Evolutionary conservation across 139 green algal species (phyloP).

Genomic region (Tetraselmis striata): DNA sequence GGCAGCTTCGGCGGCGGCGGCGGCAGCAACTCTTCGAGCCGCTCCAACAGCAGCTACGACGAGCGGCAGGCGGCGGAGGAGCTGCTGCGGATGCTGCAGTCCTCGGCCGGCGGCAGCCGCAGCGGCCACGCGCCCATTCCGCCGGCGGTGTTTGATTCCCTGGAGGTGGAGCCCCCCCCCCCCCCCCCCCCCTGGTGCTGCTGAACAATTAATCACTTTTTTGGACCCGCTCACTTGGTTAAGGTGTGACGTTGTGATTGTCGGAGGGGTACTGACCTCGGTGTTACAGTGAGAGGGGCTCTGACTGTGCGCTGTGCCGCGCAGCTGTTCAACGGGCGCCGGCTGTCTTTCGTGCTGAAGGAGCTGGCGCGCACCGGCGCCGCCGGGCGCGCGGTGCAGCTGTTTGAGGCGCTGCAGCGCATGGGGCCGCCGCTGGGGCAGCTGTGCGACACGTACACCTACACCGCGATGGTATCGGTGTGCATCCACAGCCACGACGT

Average conservation of each 20-base stretch:
- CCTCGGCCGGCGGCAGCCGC: no score
- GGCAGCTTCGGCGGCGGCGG: not conserved
- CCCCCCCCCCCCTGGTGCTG: not conserved
- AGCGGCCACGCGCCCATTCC: not conserved
- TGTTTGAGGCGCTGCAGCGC: constrained; percentile 64
- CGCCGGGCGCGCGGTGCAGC: constrained; percentile 43
- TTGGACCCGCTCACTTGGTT: not conserved
- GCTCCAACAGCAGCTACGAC: not conserved
- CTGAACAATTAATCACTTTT: not conserved
- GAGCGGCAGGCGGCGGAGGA: not conserved
- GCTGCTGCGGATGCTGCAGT: not conserved
- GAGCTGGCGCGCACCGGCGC: constrained; percentile 36
- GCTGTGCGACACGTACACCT: constrained; percentile 75
- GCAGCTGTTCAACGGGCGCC: not conserved
- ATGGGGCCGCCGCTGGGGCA: constrained; percentile 34
- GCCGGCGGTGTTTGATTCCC: not conserved
- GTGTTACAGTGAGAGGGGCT: not conserved
- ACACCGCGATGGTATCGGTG: constrained; percentile 72
- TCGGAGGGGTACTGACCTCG: not conserved
- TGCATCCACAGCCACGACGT: constrained; percentile 71
- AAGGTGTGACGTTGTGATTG: not conserved
- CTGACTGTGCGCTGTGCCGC: not conserved
- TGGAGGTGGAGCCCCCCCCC: not conserved
- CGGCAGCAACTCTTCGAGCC: not conserved
- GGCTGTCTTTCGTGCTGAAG: constrained; percentile 54